These are phyloP conservation scores for Saturnispora serradocipensis DNA, from an alignment of 805 yeast species.

Conservation along the genomic window DNA sequence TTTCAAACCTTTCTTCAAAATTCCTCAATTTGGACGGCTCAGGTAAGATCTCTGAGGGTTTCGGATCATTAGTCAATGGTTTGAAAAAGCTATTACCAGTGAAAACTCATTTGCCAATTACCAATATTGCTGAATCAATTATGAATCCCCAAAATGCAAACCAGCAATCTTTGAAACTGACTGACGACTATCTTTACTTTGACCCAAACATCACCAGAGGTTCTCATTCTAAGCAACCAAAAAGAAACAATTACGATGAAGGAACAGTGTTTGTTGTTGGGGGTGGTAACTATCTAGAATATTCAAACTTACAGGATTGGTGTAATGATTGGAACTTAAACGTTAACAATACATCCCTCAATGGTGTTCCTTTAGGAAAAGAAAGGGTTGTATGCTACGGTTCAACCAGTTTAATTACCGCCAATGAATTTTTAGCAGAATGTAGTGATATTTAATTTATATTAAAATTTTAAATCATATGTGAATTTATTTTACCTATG, in stretches of 20 bases:
- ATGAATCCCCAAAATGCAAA: slow-evolving; percentile 71
- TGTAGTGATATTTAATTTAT: slow-evolving; percentile 35
- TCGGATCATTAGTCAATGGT: slow-evolving; percentile 81
- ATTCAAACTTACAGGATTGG: slow-evolving; percentile 92
- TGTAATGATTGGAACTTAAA: slow-evolving; percentile 24
- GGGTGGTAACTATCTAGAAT: slow-evolving; percentile 92
- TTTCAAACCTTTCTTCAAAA: slow-evolving; percentile 66
- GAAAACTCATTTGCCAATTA: slow-evolving; percentile 78
- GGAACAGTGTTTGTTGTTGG: slow-evolving; percentile 90
- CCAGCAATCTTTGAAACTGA: slow-evolving; percentile 53
- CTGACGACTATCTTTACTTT: slow-evolving; percentile 84
- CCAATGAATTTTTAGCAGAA: slow-evolving; percentile 60
- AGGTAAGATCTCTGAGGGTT: slow-evolving; percentile 67
- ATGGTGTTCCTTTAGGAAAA: slow-evolving; percentile 13
- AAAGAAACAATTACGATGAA: slow-evolving; percentile 70
- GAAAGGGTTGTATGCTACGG: slow-evolving; percentile 71
- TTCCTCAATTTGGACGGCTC: slow-evolving; percentile 72
- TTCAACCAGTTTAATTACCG: slow-evolving; percentile 67
- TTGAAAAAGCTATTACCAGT: slow-evolving; percentile 82
- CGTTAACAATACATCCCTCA: slow-evolving; percentile 4
- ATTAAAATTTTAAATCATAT: too few relatives aligned
- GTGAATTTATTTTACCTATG: too few relatives aligned
- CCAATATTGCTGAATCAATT: slow-evolving; percentile 83
- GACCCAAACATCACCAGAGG: slow-evolving; percentile 87
- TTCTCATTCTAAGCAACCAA: slow-evolving; percentile 81